A percentile compares a stretch with the other conserved stretches of the same genome.
phyloP scores from a whole-genome alignment of 306 rosid species.

The Cucumis cinereus region DNA sequence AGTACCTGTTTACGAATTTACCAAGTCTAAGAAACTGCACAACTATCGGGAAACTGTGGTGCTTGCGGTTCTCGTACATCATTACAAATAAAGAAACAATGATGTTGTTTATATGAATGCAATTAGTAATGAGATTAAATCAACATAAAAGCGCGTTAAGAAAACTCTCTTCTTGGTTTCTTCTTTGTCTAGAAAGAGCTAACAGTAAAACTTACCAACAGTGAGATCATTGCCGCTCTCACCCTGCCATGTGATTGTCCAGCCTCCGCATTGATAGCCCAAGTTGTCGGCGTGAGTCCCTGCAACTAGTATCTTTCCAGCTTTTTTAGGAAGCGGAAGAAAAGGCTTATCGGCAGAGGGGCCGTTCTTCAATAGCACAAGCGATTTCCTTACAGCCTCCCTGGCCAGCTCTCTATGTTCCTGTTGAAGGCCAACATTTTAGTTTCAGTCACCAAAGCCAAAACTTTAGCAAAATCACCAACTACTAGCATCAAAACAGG shows the following conservation, averaged over 20 bases:
- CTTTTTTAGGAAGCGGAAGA: slow-evolving; percentile 86
- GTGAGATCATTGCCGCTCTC: slow-evolving; percentile 59
- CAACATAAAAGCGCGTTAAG: not conserved
- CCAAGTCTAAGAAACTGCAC: not conserved
- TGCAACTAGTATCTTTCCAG: slow-evolving; percentile 58
- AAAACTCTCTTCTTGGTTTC: not conserved
- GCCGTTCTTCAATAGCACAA: slow-evolving; percentile 79
- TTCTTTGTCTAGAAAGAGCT: not conserved
- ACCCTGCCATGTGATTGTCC: slow-evolving; percentile 98
- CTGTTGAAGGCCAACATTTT: slow-evolving; percentile 20
- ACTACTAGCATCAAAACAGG: slow-evolving; percentile 3
- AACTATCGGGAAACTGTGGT: not conserved
- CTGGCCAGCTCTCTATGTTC: slow-evolving; percentile 83
- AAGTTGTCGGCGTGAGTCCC: slow-evolving; percentile 87
- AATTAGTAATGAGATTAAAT: not conserved
- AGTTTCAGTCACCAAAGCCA: not conserved
- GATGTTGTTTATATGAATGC: not conserved
- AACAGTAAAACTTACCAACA: slow-evolving; percentile 28
- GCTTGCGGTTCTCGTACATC: not conserved
- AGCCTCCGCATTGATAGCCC: slow-evolving; percentile 93
- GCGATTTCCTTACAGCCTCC: slow-evolving; percentile 90
- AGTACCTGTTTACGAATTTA: slow-evolving; percentile 36
- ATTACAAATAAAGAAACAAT: not conserved
- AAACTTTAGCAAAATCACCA: not conserved
- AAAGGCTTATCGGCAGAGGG: slow-evolving; percentile 33